Evolutionary conservation across 2,329 filamentous ascomycete species (phyloP).

Genomic region (Stagonosporopsis vannaccii): DNA sequence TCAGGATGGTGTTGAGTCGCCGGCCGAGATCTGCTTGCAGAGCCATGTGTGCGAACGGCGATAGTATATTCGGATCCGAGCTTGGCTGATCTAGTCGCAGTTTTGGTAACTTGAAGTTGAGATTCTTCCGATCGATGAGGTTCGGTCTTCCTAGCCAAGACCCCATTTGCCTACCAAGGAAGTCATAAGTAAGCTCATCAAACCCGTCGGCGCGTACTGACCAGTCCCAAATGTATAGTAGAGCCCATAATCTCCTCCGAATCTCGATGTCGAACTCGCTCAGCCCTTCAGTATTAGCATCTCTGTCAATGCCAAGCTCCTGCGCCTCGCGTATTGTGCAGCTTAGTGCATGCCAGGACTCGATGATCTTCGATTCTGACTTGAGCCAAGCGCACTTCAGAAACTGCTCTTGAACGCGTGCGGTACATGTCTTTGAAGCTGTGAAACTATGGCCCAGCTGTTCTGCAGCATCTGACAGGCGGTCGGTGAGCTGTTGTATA

Average conservation of each 20-base stretch:
- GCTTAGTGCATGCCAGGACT: constrained; percentile 58
- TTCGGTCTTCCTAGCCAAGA: constrained; percentile 54
- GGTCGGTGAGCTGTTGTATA: constrained; percentile 50
- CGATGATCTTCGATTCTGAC: constrained; percentile 56
- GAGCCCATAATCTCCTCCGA: constrained; percentile 55
- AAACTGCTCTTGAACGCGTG: constrained; percentile 60
- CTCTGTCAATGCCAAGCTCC: constrained; percentile 58
- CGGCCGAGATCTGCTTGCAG: constrained; percentile 51
- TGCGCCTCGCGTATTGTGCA: constrained; percentile 57
- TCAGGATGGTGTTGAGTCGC: constrained; percentile 36
- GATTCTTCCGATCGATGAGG: constrained; percentile 53
- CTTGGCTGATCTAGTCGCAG: constrained; percentile 49
- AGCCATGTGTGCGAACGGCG: constrained; percentile 54
- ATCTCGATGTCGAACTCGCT: constrained; percentile 59
- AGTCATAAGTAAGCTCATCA: not conserved
- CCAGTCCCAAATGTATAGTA: constrained; percentile 60
- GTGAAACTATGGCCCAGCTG: constrained; percentile 53
- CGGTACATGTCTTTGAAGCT: constrained; percentile 54
- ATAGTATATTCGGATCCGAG: constrained; percentile 48
- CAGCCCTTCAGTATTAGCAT: constrained; percentile 43
- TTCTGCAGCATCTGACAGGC: constrained; percentile 54
- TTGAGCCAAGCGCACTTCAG: constrained; percentile 58
- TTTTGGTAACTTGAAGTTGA: constrained; percentile 51
- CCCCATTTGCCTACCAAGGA: constrained; percentile 50
- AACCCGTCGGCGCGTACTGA: constrained; percentile 29